Conservation (phyloP, 768 basidiomycete genomes). For the Naematelia encephala region DNA sequence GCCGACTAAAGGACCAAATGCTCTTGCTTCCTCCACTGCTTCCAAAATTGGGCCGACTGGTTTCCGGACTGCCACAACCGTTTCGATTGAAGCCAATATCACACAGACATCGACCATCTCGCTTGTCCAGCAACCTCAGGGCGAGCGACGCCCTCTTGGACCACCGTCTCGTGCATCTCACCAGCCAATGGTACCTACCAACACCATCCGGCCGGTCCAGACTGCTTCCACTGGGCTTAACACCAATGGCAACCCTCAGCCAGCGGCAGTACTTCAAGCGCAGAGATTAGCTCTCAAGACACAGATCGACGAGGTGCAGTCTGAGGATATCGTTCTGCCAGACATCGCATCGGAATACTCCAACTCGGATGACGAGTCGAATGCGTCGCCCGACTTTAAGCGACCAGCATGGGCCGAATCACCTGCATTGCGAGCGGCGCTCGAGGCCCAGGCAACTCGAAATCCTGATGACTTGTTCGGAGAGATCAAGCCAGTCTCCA, state of each 20-base stretch:
- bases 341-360: slow-evolving; percentile 98
- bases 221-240: not conserved
- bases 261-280: slow-evolving; percentile 23
- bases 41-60: slow-evolving; percentile 34
- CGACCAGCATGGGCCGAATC: slow-evolving; percentile 76
- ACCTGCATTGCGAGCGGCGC: slow-evolving; percentile 73
- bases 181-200: slow-evolving; percentile 1
- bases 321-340: slow-evolving; percentile 62
- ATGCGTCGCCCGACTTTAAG: slow-evolving; percentile 67
- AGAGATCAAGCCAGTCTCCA: slow-evolving; percentile 72
- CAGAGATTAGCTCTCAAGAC: slow-evolving; percentile 35
- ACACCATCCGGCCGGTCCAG: not conserved
- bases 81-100: not conserved
- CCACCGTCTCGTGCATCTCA: slow-evolving; percentile 38
- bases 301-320: slow-evolving; percentile 31
- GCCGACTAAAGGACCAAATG: slow-evolving; percentile 18
- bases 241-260: not conserved
- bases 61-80: slow-evolving; percentile 31
- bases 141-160: slow-evolving; percentile 31
- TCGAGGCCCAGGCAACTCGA: slow-evolving; percentile 77
- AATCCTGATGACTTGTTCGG: slow-evolving; percentile 81
- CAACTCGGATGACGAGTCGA: slow-evolving; percentile 77
- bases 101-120: slow-evolving; percentile 28
- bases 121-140: slow-evolving; percentile 17
- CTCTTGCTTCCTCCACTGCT: slow-evolving; percentile 7